Base-by-base conservation (phyloP, 164 flowering plant species). In the Aristolochia californica region DNA sequence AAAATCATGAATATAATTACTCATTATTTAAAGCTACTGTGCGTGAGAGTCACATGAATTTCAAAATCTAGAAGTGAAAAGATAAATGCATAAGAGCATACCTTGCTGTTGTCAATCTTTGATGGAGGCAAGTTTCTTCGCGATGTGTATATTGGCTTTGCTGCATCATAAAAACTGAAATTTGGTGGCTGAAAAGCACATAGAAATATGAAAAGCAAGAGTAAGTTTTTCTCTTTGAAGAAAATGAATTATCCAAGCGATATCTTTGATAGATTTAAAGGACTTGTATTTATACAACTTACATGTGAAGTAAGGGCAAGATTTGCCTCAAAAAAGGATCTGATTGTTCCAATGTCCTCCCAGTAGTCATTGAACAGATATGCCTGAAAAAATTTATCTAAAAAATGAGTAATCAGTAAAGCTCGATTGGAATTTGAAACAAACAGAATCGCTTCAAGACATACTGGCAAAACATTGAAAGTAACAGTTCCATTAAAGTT, bases 291-390 rank as follows among this genome's bases (percentile, higher is more conserved):
- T 48, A 23, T 5, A 18, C 25, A 66, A 59, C 88, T 76, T 78
- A 93, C 98, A 72, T 88, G 87, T 66, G 72, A 82, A 24, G 98
- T 93, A 21, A 89, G 91, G 62, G 97, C 97, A 17, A 93, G 94
- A 63, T 93, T 93, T 60, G 98, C 97, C 70, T 87, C 88, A 61
- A 88, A 93, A 69, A 93, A 93, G 65, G 98, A 88, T 75, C 78
- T 77, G 60, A 93, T 93, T 38, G 98, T 93, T n/a, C 98, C 97
- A 71, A 93, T 93, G 69, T 93, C 97, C 73, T 93, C 97, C 98
- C 98, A 93, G 57, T 93, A 93, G 63, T 87, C 96, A 66, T 89
- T 87, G 62, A 93, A 93, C 43, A 89, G 76, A 75, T 83, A 89
- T 52, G 96, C 98, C 96, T 91, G 84, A 70, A 68, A 60, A 48